Base-by-base conservation (phyloP, 768 basidiomycete genomes). In the Fomitopsis pulvina region DNA sequence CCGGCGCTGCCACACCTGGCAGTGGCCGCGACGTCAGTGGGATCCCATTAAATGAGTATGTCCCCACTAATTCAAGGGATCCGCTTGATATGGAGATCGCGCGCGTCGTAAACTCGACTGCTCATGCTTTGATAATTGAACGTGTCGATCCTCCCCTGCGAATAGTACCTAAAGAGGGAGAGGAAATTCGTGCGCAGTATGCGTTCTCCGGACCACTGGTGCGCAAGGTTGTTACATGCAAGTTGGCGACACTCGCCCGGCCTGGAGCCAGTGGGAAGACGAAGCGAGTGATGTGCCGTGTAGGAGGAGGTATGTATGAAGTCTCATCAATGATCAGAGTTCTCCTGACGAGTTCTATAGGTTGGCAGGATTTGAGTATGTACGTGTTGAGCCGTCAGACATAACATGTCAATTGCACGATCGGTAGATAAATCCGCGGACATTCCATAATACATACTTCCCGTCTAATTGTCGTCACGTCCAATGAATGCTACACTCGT, bases 271-370 rank as follows among this genome's bases (percentile, higher is more conserved):
- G 72, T 43, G 71, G 73, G n/a, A 72, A 74, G 57, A 67, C 66
- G 49, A 90, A 86, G 79, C 93, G 91, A 67, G 91, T 93, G 26
- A 87, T 94, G 85, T 90, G 86, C 68, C 82, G 91, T 52, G 85
- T 93, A 53, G 91, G 91, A 41, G 89, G 87, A 66, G 88, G 88
- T 83, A 56, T 61, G 81, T 72, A 5, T 45, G 24, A 9, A 22
- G 41, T 51, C 44, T 40, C 16, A 26, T 14, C 28, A n/a, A 27
- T 41, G 20, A 14, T 37, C 11, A 25, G n/a, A 18, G 38, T 2
- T 24, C 26, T 20, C 37, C 38, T 52, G 25, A 48, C n/a, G 52
- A 46, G 30, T 29, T 42, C 40, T 51, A 40, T 60, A 83, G 86
- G 86, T 34, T 89, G 86, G 87, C 87, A 88, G 59, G 85, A 88